Conservation (phyloP, 2,329 filamentous ascomycete species). For the Capronia epimyces region DNA sequence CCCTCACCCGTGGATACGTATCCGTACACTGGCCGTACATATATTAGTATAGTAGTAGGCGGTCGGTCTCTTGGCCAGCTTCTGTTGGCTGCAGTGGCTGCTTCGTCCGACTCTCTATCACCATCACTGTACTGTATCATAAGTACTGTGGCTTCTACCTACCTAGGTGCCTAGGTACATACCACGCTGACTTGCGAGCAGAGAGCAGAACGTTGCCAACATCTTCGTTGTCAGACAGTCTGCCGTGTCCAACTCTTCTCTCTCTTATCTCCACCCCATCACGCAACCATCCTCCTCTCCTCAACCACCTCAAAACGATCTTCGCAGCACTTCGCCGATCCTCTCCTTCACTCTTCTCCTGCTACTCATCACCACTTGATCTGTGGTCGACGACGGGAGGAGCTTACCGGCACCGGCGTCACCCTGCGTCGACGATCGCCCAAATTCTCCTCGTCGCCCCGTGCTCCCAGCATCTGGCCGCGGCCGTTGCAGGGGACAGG, state of each 20-base stretch:
- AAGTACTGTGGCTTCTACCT: too few species aligned
- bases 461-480: too few species aligned
- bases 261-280: background rate
- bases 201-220: background rate
- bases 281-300: background rate
- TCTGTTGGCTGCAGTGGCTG: too few species aligned
- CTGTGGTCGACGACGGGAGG: background rate
- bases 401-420: background rate
- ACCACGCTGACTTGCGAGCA: too few species aligned
- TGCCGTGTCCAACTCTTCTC: background rate
- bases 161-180: too few species aligned
- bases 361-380: background rate
- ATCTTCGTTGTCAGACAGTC: background rate
- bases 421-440: background rate
- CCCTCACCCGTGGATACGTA: too few species aligned
- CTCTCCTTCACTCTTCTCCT: background rate
- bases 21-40: too few species aligned
- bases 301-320: background rate
- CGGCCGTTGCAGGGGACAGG: too few species aligned
- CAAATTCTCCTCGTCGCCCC: background rate
- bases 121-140: too few species aligned
- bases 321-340: slow-evolving; percentile 2
- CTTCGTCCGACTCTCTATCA: too few species aligned
- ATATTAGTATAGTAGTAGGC: too few species aligned
- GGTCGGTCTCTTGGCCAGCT: too few species aligned